Conservation (phyloP, 495 filamentous ascomycete species). For the Cairneyella variabilis region DNA sequence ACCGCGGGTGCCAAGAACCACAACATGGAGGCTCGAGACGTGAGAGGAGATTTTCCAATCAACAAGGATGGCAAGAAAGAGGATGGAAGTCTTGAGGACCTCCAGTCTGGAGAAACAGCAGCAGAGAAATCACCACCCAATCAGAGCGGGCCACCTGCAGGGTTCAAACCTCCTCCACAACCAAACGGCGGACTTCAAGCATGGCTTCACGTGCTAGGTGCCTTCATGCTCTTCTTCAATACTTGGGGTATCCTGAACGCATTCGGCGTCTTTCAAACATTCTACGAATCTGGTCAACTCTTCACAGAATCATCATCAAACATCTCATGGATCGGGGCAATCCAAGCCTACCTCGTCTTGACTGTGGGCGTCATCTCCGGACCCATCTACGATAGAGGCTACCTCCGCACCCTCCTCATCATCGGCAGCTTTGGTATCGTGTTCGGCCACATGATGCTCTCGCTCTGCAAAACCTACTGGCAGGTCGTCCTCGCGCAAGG, state of each 20-base stretch:
- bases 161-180: not conserved
- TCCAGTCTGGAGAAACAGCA: too few species aligned
- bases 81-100: too few species aligned
- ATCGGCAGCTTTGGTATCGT: conserved; percentile 49
- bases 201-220: conserved; percentile 51
- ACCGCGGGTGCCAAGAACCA: too few species aligned
- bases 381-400: conserved; percentile 51
- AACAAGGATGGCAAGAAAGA: too few species aligned
- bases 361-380: conserved; percentile 48
- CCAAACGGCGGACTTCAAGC: conserved; percentile 38
- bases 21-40: too few species aligned
- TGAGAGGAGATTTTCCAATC: too few species aligned
- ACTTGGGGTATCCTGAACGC: conserved; percentile 70
- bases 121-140: too few species aligned
- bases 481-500: conserved; percentile 59
- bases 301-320: conserved; percentile 34
- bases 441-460: conserved; percentile 63
- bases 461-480: conserved; percentile 61
- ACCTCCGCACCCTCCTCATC: conserved; percentile 52
- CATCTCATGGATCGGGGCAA: conserved; percentile 57
- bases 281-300: conserved; percentile 49
- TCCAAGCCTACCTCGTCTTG: conserved; percentile 49
- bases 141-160: too few species aligned
- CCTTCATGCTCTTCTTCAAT: conserved; percentile 54
- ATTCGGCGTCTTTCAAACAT: conserved; percentile 70